Evolutionary conservation across 306 rosid species (phyloP), one percentile per base, ranked within the genome.

Genomic region (Canavalia gladiata): DNA sequence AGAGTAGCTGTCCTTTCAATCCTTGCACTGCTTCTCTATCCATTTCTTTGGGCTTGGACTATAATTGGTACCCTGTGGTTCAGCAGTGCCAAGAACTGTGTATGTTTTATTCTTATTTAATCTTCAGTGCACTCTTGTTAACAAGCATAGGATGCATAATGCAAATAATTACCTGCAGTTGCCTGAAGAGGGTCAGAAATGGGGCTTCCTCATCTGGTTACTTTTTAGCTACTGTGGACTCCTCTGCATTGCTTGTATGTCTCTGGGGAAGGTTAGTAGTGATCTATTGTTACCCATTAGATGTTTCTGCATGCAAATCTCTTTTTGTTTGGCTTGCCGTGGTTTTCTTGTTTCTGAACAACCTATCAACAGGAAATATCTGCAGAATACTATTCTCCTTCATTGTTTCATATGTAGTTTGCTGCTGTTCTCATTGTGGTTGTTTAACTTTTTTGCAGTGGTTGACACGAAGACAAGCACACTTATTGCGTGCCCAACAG

Each of bases 171-270:
- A 78, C 70, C 71, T 83, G 86, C 90, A 95, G 99, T 82, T 95
- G 87, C 98, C 92, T 13, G 93, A 89, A 90, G 83, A 86, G 74
- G 99, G 98, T 73, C 98, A 93, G 90, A 95, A 92, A 82, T 95
- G 99, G 99, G 99, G 97, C 63, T 95, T 95, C 77, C 97, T 95
- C 69, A 92, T 95, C 81, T 95, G 99, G 99, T 87, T 95, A 69
- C 97, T 95, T 83, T 95, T 95, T 83, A 95, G 99, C 89, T 93
- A 93, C 90, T 90, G 97, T 83, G 94, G 96, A 57, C 94, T 95
- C 11, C 50, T 90, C 69, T 93, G 97, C 86, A 85, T 95, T 88
- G 94, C 97, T 69, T 93, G 93, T 86, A 84, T 92, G 91, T 88
- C 93, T n/a, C n/a, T 92, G 78, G 94, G 94, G 81, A 95, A 92